Conservation (phyloP, 768 basidiomycete species). For the Tricholoma sp. region DNA sequence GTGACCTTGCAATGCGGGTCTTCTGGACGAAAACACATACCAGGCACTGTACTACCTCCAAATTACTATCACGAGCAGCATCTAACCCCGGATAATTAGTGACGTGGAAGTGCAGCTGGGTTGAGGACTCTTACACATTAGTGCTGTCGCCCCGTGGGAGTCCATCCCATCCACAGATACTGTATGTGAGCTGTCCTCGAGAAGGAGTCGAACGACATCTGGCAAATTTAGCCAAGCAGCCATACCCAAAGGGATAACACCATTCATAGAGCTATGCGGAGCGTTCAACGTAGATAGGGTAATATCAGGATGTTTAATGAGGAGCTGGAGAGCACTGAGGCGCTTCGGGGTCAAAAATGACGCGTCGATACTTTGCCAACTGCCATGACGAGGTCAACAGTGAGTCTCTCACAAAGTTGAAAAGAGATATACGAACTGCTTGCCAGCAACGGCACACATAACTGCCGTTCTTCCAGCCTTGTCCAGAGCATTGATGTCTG, state of each 20-base stretch:
- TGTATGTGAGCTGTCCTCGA: conserved; percentile 55
- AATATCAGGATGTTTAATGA: conserved; percentile 51
- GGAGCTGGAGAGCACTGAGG: conserved; percentile 49
- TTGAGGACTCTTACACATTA: conserved; percentile 66
- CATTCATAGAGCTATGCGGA: conserved; percentile 64
- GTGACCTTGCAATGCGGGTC: conserved; percentile 3
- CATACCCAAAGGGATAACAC: conserved; percentile 74
- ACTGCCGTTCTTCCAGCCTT: conserved; percentile 55
- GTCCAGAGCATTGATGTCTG: conserved; percentile 67
- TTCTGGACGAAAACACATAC: conserved; percentile 37
- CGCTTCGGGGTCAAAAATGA: conserved; percentile 57
- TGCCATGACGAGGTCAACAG: conserved; percentile 19
- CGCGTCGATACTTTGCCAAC: conserved; percentile 69
- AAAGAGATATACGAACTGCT: conserved; percentile 43
- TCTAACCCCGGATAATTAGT: conserved; percentile 37
- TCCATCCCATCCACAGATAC: conserved; percentile 75
- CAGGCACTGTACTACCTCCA: conserved; percentile 62
- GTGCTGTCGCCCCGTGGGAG: conserved; percentile 67
- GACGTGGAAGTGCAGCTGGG: conserved; percentile 14
- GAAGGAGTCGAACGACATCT: conserved; percentile 53
- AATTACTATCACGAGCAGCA: conserved; percentile 68
- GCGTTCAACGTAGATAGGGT: conserved; percentile 71
- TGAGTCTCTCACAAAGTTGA: neutral
- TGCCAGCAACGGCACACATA: conserved; percentile 68
- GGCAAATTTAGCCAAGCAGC: conserved; percentile 74